Percentiles rank a stretch among this genome's conserved stretches.
These are phyloP conservation scores for Ophiosphaerella narmari DNA, from an alignment of 2,329 filamentous ascomycete species.

Conservation along the genomic window DNA sequence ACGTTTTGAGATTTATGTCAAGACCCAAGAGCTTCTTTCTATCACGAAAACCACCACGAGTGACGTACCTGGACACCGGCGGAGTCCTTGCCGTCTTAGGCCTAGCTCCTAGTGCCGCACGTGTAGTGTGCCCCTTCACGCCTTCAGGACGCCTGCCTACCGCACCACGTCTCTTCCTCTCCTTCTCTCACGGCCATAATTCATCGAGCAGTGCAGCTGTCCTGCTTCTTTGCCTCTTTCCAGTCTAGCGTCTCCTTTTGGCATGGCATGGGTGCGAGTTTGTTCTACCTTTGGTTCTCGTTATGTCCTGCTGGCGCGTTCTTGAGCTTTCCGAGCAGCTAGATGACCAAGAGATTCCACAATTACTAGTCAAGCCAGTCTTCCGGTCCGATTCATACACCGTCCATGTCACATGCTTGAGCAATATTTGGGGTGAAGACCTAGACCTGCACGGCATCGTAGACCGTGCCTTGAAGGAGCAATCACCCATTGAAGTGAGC, in stretches of 20 bases:
- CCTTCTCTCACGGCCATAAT: too few species aligned
- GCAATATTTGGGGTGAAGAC: conserved; percentile 72
- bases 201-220: too few species aligned
- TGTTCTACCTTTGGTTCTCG: background rate
- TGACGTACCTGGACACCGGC: conserved; percentile 25
- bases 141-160: too few species aligned
- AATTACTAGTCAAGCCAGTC: conserved; percentile 65
- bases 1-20: background rate
- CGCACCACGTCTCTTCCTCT: too few species aligned
- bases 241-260: too few species aligned
- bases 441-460: conserved; percentile 67
- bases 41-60: background rate
- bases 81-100: background rate
- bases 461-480: conserved; percentile 63
- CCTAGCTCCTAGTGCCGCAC: conserved; percentile 13
- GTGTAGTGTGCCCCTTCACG: background rate
- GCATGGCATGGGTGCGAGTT: background rate
- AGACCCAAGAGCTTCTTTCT: too few species aligned
- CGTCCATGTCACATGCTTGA: conserved; percentile 72
- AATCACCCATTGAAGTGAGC: conserved; percentile 74
- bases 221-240: too few species aligned
- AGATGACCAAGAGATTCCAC: conserved; percentile 51
- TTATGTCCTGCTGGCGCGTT: conserved; percentile 43
- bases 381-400: conserved; percentile 64
- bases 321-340: conserved; percentile 32